Percentiles rank a stretch among this genome's conserved stretches.
These are phyloP conservation scores for Penicillium sp. DNA, from an alignment of 2,329 filamentous ascomycete genomes.

Conservation along the genomic window DNA sequence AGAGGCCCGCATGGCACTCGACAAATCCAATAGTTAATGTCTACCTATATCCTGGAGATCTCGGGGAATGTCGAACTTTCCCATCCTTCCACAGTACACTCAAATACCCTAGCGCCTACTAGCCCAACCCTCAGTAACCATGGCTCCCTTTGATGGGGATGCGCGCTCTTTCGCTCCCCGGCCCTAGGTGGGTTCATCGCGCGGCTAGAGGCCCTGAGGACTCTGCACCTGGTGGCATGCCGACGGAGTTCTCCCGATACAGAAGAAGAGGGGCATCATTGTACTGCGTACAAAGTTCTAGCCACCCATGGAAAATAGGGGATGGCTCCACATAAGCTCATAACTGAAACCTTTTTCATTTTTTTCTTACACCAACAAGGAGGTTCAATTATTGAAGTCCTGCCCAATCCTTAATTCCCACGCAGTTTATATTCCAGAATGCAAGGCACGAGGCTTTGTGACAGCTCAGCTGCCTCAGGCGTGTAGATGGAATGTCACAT, in stretches of 20 bases:
- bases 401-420: conserved; percentile 1
- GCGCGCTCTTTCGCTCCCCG: conserved; percentile 9
- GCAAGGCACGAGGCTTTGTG: conserved; percentile 7
- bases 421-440: conserved; percentile 5
- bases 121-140: conserved; percentile 17
- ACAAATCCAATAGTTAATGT: not conserved
- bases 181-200: conserved; percentile 9
- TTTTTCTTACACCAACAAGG: conserved; percentile 8
- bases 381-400: conserved; percentile 18
- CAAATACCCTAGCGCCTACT: conserved; percentile 19
- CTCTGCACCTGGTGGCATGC: not conserved
- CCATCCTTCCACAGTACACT: conserved; percentile 15
- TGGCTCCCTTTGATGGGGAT: conserved; percentile 26
- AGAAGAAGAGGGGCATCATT: not conserved
- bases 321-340: conserved; percentile 23
- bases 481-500: not conserved
- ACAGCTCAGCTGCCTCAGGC: not conserved
- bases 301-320: conserved; percentile 14
- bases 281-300: conserved; percentile 9
- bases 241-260: not conserved
- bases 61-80: conserved; percentile 8
- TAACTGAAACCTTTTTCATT: conserved; percentile 9
- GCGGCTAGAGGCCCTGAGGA: not conserved
- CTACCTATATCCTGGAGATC: not conserved
- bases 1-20: not conserved